Percentiles rank a stretch among this genome's conserved stretches.
These are phyloP conservation scores for Danielia reshetovae DNA, from an alignment of 805 yeast genomes.

Conservation along the genomic window DNA sequence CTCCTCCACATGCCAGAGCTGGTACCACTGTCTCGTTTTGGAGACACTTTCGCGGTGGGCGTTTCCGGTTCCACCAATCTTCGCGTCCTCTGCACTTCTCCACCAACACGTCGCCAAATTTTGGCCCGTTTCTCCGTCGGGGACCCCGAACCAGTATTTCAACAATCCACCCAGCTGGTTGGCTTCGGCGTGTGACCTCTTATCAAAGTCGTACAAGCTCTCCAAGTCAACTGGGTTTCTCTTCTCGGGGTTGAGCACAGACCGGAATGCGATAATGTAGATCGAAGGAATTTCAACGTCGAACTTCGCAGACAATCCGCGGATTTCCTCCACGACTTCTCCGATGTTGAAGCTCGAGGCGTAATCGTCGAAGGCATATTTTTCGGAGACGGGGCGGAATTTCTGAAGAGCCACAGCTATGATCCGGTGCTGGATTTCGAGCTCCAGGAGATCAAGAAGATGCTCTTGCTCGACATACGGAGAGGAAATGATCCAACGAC, in stretches of 20 bases:
- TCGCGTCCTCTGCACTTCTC: conserved; percentile 26
- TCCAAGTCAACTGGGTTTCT: conserved; percentile 19
- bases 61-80: conserved; percentile 30
- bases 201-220: conserved; percentile 25
- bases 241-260: conserved; percentile 24
- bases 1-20: conserved; percentile 34
- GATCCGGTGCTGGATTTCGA: conserved; percentile 18
- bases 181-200: conserved; percentile 32
- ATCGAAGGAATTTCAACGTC: conserved; percentile 10
- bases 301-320: too few relatives aligned
- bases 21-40: conserved; percentile 28
- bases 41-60: conserved; percentile 30
- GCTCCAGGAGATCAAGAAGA: conserved; percentile 20
- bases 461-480: conserved; percentile 29
- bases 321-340: conserved; percentile 17
- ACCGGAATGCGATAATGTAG: conserved; percentile 34
- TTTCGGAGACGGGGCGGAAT: conserved; percentile 14
- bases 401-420: conserved; percentile 28
- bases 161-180: conserved; percentile 33
- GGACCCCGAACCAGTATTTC: conserved; percentile 39
- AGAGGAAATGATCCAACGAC: too few relatives aligned
- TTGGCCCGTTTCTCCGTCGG: conserved; percentile 26
- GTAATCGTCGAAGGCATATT: conserved; percentile 25
- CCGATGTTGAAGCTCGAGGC: conserved; percentile 25
- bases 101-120: conserved; percentile 41